These are phyloP conservation scores for Cucumis cinereus DNA, from an alignment of 306 rosid genomes.

Conservation along the genomic window DNA sequence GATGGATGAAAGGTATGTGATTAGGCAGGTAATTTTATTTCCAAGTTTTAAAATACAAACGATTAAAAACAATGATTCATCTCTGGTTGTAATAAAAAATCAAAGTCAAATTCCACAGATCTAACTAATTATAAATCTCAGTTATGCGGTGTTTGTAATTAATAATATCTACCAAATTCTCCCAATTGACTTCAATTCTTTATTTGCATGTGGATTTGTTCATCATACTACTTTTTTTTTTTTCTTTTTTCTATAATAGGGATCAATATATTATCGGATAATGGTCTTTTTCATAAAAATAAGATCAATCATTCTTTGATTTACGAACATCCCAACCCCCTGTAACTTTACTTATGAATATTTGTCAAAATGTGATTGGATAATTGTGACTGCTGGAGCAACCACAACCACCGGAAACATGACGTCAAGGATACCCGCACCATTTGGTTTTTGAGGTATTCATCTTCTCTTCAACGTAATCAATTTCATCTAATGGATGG, in stretches of 20 bases:
- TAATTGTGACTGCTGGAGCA: neutral
- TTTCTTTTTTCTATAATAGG: neutral
- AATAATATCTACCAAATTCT: neutral
- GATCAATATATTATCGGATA: neutral
- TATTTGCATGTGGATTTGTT: neutral
- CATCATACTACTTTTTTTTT: neutral
- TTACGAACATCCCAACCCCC: neutral
- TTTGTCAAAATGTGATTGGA: neutral
- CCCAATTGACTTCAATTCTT: neutral
- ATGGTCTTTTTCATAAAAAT: neutral
- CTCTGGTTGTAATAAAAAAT: neutral
- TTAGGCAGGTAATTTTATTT: neutral
- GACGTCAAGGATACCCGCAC: neutral
- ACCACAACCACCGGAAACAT: constrained; percentile 3
- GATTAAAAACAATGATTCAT: neutral
- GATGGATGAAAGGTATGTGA: neutral
- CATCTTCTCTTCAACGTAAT: neutral
- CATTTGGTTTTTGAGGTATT: neutral
- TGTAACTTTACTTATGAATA: neutral
- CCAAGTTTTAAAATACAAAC: neutral
- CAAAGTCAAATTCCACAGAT: neutral
- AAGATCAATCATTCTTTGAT: neutral
- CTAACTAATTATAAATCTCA: neutral
- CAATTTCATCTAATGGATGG: neutral
- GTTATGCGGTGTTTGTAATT: neutral